A percentile compares a stretch with the other conserved stretches of the same genome.
phyloP scores from a whole-genome alignment of 1,284 basidiomycete genomes.

The Takashimella tepidaria region DNA sequence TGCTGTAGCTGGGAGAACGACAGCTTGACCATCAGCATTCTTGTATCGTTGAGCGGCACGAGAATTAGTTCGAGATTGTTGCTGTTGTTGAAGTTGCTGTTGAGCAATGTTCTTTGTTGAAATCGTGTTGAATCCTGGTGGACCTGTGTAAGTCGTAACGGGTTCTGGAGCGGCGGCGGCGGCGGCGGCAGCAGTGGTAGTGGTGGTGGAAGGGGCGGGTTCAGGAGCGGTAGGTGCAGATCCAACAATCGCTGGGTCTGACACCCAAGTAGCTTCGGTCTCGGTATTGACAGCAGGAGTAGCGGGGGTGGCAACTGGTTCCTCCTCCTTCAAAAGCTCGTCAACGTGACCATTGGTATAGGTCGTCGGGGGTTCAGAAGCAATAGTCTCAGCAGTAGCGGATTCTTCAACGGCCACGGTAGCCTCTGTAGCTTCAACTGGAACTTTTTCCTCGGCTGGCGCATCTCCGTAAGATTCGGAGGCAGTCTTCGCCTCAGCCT shows the following conservation, averaged over 20 bases:
- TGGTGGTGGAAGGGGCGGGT: neutral
- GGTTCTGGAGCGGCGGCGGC: constrained; percentile 32
- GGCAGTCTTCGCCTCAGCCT: constrained; percentile 17
- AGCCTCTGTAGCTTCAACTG: constrained; percentile 5
- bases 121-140: constrained; percentile 48
- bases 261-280: constrained; percentile 21
- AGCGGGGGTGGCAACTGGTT: constrained; percentile 56
- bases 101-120: constrained; percentile 22
- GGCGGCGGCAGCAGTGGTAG: constrained; percentile 13
- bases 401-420: constrained; percentile 7
- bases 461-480: neutral
- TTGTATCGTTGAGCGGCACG: constrained; percentile 45
- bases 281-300: constrained; percentile 8
- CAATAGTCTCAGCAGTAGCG: constrained; percentile 9
- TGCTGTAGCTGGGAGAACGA: constrained; percentile 41
- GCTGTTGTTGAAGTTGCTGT: constrained; percentile 20
- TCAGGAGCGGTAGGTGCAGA: constrained; percentile 10
- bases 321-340: constrained; percentile 68
- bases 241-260: constrained; percentile 42
- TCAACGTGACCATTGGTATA: constrained; percentile 14
- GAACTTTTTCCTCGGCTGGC: constrained; percentile 6
- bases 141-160: constrained; percentile 45
- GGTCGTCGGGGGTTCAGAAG: constrained; percentile 8
- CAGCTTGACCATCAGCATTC: constrained; percentile 46
- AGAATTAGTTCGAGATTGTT: constrained; percentile 39